Conservation (phyloP, 331 rosid species). For the Spiraea crenata region DNA sequence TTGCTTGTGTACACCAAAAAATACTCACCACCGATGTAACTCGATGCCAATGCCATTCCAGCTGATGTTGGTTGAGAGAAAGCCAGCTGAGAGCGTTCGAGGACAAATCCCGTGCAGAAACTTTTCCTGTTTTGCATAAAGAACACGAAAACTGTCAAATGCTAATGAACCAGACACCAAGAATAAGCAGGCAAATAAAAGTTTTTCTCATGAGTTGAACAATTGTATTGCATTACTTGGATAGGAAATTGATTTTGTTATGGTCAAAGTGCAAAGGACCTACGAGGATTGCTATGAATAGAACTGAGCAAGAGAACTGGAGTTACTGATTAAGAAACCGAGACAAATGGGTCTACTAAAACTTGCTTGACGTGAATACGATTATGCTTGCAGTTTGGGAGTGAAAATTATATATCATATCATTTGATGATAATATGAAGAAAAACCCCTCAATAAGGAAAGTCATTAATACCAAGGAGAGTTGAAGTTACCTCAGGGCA, state of each 20-base stretch:
- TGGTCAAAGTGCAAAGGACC: background rate
- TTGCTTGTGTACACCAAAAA: conserved; percentile 61
- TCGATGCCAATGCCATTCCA: conserved; percentile 70
- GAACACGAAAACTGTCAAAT: conserved; percentile 5
- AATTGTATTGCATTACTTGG: too few relatives aligned
- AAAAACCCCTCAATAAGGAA: background rate
- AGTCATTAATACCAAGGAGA: background rate
- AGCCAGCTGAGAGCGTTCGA: conserved; percentile 55
- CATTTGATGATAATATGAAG: background rate
- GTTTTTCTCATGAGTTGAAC: too few relatives aligned
- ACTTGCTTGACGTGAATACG: background rate
- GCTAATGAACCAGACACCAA: background rate
- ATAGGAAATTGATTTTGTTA: background rate
- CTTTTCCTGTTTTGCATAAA: conserved; percentile 48
- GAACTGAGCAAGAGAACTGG: background rate
- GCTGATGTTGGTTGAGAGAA: conserved; percentile 71
- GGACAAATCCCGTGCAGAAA: conserved; percentile 43
- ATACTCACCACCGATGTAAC: conserved; percentile 46
- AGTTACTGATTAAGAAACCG: background rate
- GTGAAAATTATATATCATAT: too few relatives aligned
- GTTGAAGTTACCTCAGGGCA: conserved; percentile 52
- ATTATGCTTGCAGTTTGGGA: background rate
- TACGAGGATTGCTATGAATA: too few relatives aligned
- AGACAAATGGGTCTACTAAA: background rate
- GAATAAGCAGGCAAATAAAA: background rate